Conservation (phyloP, 768 basidiomycete species). For the Tulasnella sp. region DNA sequence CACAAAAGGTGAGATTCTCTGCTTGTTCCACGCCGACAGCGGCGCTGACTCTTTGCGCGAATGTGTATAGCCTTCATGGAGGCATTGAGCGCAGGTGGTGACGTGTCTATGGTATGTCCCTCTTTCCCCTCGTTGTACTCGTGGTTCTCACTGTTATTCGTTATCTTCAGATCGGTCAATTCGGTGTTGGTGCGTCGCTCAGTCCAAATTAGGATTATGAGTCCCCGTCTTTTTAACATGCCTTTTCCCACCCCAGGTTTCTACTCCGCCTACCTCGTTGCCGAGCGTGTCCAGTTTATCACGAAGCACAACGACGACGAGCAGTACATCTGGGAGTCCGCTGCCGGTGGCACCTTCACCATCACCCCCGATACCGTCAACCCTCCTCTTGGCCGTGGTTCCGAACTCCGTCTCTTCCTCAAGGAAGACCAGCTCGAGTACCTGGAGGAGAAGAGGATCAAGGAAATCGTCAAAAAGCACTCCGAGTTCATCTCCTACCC, state of each 20-base stretch:
- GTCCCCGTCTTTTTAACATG: not conserved
- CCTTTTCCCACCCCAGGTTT: constrained; percentile 38
- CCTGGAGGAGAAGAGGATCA: constrained; percentile 98
- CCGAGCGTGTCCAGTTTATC: constrained; percentile 95
- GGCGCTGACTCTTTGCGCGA: constrained; percentile 9
- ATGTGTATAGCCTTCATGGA: constrained; percentile 88
- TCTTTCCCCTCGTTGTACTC: constrained; percentile 20
- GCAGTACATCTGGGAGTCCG: constrained; percentile 99
- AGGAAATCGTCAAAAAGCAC: constrained; percentile 99
- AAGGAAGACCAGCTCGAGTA: constrained; percentile 99
- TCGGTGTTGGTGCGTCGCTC: constrained; percentile 60
- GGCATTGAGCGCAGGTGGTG: constrained; percentile 56
- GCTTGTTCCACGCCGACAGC: not conserved
- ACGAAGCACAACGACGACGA: constrained; percentile 99
- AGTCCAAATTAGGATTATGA: constrained; percentile 8
- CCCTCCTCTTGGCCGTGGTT: constrained; percentile 84
- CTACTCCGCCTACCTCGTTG: constrained; percentile 99
- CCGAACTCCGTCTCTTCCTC: constrained; percentile 80
- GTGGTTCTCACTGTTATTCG: not conserved
- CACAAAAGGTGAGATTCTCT: constrained; percentile 50
- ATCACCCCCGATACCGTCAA: constrained; percentile 89
- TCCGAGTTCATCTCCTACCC: constrained; percentile 99
- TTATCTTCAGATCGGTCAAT: constrained; percentile 34
- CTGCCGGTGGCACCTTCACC: constrained; percentile 98
- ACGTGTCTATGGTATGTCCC: constrained; percentile 45